Evolutionary conservation across 1,284 basidiomycete species (phyloP).

Genomic region (Trichosporon sp.): DNA sequence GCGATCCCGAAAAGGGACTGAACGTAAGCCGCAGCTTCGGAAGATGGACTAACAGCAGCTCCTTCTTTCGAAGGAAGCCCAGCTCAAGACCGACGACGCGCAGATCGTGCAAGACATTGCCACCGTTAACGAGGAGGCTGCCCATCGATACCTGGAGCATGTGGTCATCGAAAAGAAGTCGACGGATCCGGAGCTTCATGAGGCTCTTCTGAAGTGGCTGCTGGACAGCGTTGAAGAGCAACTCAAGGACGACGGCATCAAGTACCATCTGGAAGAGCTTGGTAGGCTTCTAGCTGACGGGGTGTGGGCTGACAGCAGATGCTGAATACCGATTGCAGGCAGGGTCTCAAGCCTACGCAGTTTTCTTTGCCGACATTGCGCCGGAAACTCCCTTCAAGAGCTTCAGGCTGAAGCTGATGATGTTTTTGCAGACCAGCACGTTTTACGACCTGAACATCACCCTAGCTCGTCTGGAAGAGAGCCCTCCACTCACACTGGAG

Average conservation of each 20-base stretch:
- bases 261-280: constrained; percentile 46
- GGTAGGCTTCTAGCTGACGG: constrained; percentile 27
- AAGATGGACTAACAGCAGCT: constrained; percentile 27
- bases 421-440: constrained; percentile 70
- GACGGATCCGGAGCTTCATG: constrained; percentile 36
- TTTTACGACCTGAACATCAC: constrained; percentile 59
- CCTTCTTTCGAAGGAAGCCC: constrained; percentile 50
- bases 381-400: constrained; percentile 69
- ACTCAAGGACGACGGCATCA: constrained; percentile 42
- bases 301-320: constrained; percentile 20
- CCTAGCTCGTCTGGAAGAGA: constrained; percentile 51
- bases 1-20: constrained; percentile 63
- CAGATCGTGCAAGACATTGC: constrained; percentile 42
- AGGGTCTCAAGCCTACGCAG: constrained; percentile 35
- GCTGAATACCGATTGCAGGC: constrained; percentile 40
- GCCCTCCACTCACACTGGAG: constrained; percentile 59
- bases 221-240: constrained; percentile 30
- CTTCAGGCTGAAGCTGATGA: constrained; percentile 63
- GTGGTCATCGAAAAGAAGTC: constrained; percentile 63
- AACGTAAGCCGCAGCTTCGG: constrained; percentile 52
- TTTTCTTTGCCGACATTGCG: constrained; percentile 44
- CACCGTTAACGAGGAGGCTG: constrained; percentile 51
- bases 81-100: constrained; percentile 54
- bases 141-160: constrained; percentile 68
- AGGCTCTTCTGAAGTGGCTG: constrained; percentile 31